Base-by-base conservation (phyloP, 164 flowering plant genomes). In the Paratinospora sagittata region DNA sequence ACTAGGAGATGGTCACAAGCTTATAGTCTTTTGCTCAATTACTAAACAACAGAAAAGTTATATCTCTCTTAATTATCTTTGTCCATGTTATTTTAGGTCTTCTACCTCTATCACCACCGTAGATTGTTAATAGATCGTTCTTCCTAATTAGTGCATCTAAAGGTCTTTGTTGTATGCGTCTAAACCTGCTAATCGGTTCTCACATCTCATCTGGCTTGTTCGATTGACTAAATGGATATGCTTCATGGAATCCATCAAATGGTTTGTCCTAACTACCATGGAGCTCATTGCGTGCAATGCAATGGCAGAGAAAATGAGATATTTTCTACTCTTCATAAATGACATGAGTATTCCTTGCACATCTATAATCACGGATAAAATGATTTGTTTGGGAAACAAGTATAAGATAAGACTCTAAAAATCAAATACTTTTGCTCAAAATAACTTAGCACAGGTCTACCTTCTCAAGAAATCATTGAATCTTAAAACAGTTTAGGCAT, bases 401-500 rank as follows among this genome's bases (percentile, higher is more conserved):
- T 63, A 27, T 63, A 21, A 8, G 34, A 30, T 30, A 30, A n/a
- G 23, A n/a, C 27, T 33, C 8, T 6, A 68, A 23, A 21, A 52
- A n/a, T 30, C 60, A 16, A 33, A 16, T 37, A 27, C 4, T 33
- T 37, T 52, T 6, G 37, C 58, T 37, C 71, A 55, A 30, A 30
- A n/a, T n/a, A n/a, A 36, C 39, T 16, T 27, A 43, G 33, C 21
- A n/a, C 11, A 63, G 62, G 19, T 19, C 47, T 7, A 27, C 14
- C 14, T 33, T 39, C 21, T 36, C 30, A 71, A 47, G 27, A 45
- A 66, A 57, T 19, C 36, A 30, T 64, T 26, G 52, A 64, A 13
- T 43, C 23, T 65, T 52, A 43, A 64, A 33, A 61, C n/a, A 23
- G 45, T 26, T 61, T n/a, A 55, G 24, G 27, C 63, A 71, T 61